A percentile compares a stretch with the other conserved stretches of the same genome.
These are phyloP conservation scores for Myxozyma neotropica DNA, from an alignment of 805 yeast species.

Conservation along the genomic window DNA sequence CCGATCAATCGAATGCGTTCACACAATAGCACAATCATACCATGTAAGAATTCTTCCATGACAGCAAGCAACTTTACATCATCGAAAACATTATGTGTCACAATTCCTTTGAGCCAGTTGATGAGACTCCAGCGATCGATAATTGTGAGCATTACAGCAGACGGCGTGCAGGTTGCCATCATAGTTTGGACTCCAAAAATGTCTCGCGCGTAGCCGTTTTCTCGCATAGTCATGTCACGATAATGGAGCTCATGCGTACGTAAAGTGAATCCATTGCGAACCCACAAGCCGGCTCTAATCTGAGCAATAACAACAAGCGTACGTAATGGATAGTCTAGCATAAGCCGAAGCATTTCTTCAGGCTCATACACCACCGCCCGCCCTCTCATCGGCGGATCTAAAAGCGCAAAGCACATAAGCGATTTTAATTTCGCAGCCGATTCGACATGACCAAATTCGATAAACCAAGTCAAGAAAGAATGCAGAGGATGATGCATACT, in stretches of 20 bases:
- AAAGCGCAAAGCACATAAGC: slow-evolving; percentile 19
- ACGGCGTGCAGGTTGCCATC: slow-evolving; percentile 59
- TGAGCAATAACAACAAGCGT: slow-evolving; percentile 79
- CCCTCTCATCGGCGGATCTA: slow-evolving; percentile 25
- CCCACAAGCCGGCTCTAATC: slow-evolving; percentile 90
- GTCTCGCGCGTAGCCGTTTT: slow-evolving; percentile 80
- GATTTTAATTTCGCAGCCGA: slow-evolving; percentile 20
- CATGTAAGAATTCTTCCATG: slow-evolving; percentile 76
- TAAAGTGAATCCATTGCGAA: slow-evolving; percentile 84
- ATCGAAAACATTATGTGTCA: slow-evolving; percentile 47
- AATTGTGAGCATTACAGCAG: slow-evolving; percentile 58
- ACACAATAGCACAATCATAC: slow-evolving; percentile 65
- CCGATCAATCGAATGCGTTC: slow-evolving; percentile 66
- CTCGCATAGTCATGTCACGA: slow-evolving; percentile 75
- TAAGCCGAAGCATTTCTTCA: slow-evolving; percentile 36
- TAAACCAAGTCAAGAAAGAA: slow-evolving; percentile 68
- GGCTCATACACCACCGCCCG: slow-evolving; percentile 20
- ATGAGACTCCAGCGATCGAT: slow-evolving; percentile 70
- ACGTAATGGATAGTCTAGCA: slow-evolving; percentile 76
- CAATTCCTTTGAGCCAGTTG: slow-evolving; percentile 55
- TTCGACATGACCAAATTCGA: slow-evolving; percentile 52
- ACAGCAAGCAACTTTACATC: slow-evolving; percentile 55
- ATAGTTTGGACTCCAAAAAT: slow-evolving; percentile 66
- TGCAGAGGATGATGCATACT: slow-evolving; percentile 83
- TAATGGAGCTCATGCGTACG: slow-evolving; percentile 79